Evolutionary conservation across 78 protist species (phyloP), one percentile per base, ranked within the genome.

Genomic region (Kipferlia bialata): DNA sequence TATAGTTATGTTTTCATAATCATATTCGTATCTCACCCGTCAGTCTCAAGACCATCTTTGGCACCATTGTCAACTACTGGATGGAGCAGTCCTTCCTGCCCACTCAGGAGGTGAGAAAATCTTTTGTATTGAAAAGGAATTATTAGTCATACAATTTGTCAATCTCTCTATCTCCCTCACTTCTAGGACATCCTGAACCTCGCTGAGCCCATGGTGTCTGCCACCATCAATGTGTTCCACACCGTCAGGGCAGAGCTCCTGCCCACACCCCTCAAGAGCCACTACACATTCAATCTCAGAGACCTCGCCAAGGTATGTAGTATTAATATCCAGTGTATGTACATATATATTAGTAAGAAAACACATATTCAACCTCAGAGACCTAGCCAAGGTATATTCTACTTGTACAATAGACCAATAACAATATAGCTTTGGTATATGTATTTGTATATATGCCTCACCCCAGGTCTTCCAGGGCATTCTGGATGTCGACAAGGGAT

Each of bases 301-400:
- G 96, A 88, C 53, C 64, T 91, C 7, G 1, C 86, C 18, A 79
- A 77, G 20, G 87, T 88, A 32, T 68, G n/a, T n/a, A n/a, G n/a
- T n/a, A n/a, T n/a, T n/a, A n/a, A n/a, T n/a, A 70, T 87, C 66
- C 85, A 86, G 48, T 87, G 89, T 20, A 24, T 86, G 22, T 69
- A 73, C 54, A 64, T 70, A n/a, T n/a, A n/a, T n/a, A n/a, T n/a
- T n/a, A n/a, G n/a, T n/a, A n/a, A 73, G 81, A 15, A 93, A 91
- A 72, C 88, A 91, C 82, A 81, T 90, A 5, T 91, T 88, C 91
- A 91, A 88, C 83, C 63, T 91, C 65, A 82, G 96, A n/a, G 96
- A 88, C 53, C 64, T 91, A 2, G 1, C 86, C 18, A 79, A 77
- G 20, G 87, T 88, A 32, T 68, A n/a, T n/a, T n/a, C n/a, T n/a